Percentiles rank a stretch among this genome's conserved stretches.
Conservation (phyloP, 805 yeast species). For the Huiozyma naganishii region DNA sequence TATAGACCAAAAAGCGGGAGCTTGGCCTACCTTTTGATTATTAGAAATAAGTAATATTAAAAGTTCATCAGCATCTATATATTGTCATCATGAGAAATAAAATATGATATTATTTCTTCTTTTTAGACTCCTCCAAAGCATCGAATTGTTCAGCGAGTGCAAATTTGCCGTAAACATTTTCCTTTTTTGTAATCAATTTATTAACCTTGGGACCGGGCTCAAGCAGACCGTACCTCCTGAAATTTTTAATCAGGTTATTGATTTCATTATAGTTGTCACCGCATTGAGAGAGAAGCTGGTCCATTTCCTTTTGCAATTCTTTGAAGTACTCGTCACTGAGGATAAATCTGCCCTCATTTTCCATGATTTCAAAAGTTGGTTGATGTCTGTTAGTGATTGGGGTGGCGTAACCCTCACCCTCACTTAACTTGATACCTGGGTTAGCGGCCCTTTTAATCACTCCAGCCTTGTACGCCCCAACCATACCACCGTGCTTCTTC, state of each 20-base stretch:
- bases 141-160: neutral
- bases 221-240: slow-evolving; percentile 55
- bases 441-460: slow-evolving; percentile 44
- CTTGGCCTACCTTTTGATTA: no score
- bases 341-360: slow-evolving; percentile 35
- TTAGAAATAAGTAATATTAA: no score
- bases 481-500: slow-evolving; percentile 58
- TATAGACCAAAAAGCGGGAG: no score
- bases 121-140: slow-evolving; percentile 1
- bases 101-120: neutral
- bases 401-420: slow-evolving; percentile 75
- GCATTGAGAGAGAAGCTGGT: slow-evolving; percentile 25
- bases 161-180: slow-evolving; percentile 8
- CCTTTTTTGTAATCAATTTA: slow-evolving; percentile 15
- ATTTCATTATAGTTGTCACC: slow-evolving; percentile 27
- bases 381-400: slow-evolving; percentile 28
- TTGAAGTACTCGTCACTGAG: slow-evolving; percentile 44
- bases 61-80: no score
- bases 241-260: slow-evolving; percentile 39
- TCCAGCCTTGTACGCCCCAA: slow-evolving; percentile 67
- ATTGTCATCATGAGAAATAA: no score
- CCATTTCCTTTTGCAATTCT: slow-evolving; percentile 40
- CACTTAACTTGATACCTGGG: slow-evolving; percentile 51
- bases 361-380: slow-evolving; percentile 29
- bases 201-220: slow-evolving; percentile 30